phyloP scores from a whole-genome alignment of 345 rosid genomes.

The Lepidium sativum region DNA sequence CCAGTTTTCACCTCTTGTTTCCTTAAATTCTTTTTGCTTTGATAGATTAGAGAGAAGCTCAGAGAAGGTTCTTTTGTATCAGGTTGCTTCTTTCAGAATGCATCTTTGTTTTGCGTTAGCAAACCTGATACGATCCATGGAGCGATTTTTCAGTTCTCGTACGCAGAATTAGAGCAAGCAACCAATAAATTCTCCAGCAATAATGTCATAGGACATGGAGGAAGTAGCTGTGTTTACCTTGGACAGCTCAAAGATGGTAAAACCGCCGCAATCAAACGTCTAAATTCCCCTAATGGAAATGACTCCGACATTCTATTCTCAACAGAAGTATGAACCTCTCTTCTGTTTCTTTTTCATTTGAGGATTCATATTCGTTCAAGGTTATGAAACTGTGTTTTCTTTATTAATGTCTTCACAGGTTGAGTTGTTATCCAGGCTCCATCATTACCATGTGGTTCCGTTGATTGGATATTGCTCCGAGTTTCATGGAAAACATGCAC shows the following conservation, averaged over 20 bases:
- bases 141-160: constrained; percentile 53
- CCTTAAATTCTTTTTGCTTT: neutral
- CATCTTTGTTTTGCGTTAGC: constrained; percentile 40
- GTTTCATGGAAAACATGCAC: constrained; percentile 62
- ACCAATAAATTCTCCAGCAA: constrained; percentile 68
- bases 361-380: neutral
- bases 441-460: constrained; percentile 94
- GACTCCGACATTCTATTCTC: constrained; percentile 56
- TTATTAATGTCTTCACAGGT: constrained; percentile 39
- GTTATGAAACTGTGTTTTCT: neutral
- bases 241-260: constrained; percentile 82
- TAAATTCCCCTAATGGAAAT: constrained; percentile 53
- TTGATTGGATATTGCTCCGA: constrained; percentile 84
- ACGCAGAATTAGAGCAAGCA: constrained; percentile 63
- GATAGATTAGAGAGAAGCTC: neutral
- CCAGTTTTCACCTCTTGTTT: neutral
- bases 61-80: neutral
- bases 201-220: constrained; percentile 76
- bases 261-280: constrained; percentile 76
- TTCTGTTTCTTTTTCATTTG: neutral
- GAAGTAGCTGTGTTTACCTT: constrained; percentile 78
- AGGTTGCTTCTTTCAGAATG: constrained; percentile 59
- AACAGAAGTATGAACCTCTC: constrained; percentile 49
- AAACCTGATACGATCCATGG: constrained; percentile 47
- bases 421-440: constrained; percentile 72